Percentiles rank a stretch among this genome's conserved stretches.
phyloP scores from a whole-genome alignment of 495 filamentous ascomycete species.

The Rhypophila decipiens region DNA sequence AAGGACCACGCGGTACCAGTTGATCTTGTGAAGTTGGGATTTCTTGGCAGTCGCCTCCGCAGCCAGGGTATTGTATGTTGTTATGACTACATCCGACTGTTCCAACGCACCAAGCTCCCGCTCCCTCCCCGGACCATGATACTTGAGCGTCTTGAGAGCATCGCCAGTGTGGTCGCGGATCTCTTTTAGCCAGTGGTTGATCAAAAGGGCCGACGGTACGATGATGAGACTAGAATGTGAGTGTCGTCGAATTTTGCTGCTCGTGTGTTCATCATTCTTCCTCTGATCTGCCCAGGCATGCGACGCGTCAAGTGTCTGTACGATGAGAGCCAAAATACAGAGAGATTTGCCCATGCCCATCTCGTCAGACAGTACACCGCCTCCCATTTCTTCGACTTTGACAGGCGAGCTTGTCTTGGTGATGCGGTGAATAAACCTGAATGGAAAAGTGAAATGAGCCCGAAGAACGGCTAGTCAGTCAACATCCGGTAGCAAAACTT shows the following conservation, averaged over 20 bases:
- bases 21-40: conserved; percentile 5
- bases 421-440: conserved; percentile 25
- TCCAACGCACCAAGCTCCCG: conserved; percentile 11
- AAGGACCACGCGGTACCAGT: conserved; percentile 12
- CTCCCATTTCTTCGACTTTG: conserved; percentile 19
- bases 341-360: conserved; percentile 46
- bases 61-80: conserved; percentile 12
- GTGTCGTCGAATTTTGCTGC: conserved; percentile 3
- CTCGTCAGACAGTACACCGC: conserved; percentile 38
- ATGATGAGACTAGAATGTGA: conserved; percentile 38
- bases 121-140: conserved; percentile 28
- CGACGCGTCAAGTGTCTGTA: conserved; percentile 18
- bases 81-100: conserved; percentile 12
- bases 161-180: conserved; percentile 22
- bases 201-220: conserved; percentile 27
- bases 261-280: not conserved
- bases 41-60: conserved; percentile 20
- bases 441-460: too few relatives aligned
- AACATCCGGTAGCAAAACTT: not conserved
- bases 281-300: conserved; percentile 39
- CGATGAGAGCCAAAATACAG: conserved; percentile 28
- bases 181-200: conserved; percentile 23
- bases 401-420: conserved; percentile 14
- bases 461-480: too few relatives aligned
- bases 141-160: conserved; percentile 22